Evolutionary conservation across 192 early-diverging fungal species (phyloP), one percentile per base, ranked within the genome.

Genomic region (Backusella luteola): DNA sequence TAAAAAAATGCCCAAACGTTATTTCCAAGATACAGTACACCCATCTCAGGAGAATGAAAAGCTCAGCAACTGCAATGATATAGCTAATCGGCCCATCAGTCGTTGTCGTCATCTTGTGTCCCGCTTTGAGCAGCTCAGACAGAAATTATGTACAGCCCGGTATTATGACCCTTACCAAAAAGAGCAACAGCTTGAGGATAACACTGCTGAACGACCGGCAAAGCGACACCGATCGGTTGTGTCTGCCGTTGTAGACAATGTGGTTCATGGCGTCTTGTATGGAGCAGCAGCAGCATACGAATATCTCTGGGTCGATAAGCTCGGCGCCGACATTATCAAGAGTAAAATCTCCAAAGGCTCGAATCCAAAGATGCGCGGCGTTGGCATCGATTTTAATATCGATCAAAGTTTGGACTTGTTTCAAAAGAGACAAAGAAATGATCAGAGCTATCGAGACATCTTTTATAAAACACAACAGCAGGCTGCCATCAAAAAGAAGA

Each of bases 121-220:
- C 23, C 56, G 12, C 8, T 63, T 63, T 63, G 56, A 63, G 56
- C 56, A 63, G 56, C 56, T 63, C 56, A 63, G 56, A 63, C 56
- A 63, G 1, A 63, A 63, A 29, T 63, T 63, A 63, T 63, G 56
- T 63, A 29, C 56, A 63, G 21, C 56, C 26, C 56, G 26, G 56
- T 72, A 72, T 26, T 72, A 72, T 49, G 70, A 72, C 19, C 70
- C 70, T 32, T 72, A 44, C 44, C 70, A 72, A 34, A 72, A 39
- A 34, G 70, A 72, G 44, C 70, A 72, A 53, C 39, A 46, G 11
- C 23, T 46, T 29, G 35, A 69, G 15, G 35, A 68, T 36, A 34
- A 17, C 32, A 5, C 8, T 32, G 44, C 29, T 46, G 41, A 72
- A 14, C 29, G 39, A 7, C 39, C 42, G 14, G 39, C 41, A 42